phyloP scores from a whole-genome alignment of 306 rosid genomes.

The Cucurbita moschata region DNA sequence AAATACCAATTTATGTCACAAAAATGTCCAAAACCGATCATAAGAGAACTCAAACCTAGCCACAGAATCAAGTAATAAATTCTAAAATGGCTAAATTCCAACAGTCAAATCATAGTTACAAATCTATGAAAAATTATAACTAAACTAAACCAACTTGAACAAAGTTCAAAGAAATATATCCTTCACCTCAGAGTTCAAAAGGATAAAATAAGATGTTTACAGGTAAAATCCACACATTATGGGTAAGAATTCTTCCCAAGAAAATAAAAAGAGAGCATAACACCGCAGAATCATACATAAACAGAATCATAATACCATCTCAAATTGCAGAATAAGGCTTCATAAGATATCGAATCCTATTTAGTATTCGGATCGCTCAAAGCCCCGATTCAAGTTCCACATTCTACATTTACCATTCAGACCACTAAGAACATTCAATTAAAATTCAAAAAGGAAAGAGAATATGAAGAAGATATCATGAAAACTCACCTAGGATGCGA shows the following conservation, averaged over 20 bases:
- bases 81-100: no score
- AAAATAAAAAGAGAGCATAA: no score
- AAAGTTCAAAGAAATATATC: no score
- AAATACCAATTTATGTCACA: background rate
- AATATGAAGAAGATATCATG: constrained; percentile 13
- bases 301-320: no score
- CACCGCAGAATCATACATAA: no score
- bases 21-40: background rate
- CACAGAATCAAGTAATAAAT: background rate
- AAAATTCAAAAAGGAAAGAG: background rate
- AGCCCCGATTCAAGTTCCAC: background rate
- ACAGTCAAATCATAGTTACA: no score
- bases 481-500: background rate
- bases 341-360: background rate
- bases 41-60: background rate
- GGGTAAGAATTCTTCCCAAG: no score
- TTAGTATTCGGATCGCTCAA: background rate
- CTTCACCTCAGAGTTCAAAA: background rate
- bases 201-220: background rate
- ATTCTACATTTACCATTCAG: background rate
- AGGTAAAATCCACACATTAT: background rate
- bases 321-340: no score
- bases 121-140: no score
- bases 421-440: background rate
- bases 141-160: no score